Base-by-base conservation (phyloP, 345 rosid genomes). In the Rhizophora apiculata region DNA sequence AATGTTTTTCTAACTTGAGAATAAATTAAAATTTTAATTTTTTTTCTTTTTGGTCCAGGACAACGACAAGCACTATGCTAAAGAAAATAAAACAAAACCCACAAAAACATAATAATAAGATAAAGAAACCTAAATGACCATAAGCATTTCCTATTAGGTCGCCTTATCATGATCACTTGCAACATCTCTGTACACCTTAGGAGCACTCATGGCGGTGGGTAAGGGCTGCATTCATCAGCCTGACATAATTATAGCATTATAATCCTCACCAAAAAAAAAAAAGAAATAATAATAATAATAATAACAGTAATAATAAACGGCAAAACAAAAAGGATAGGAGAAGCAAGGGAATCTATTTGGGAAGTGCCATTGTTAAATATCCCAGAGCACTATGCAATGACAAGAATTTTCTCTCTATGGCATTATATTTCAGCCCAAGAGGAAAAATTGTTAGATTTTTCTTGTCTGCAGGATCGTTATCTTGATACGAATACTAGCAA, bases 191-290 rank as follows among this genome's bases (percentile, higher is more conserved):
- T n/a, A 60, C 39, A 16, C 20, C 11, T 21, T 34, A 21, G n/a
- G n/a, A n/a, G 20, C 9, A 61, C 15, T 13, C n/a, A 24, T 24
- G 24, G 21, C 2, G 31, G 19, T 10, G 13, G 43, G 0, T 20
- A 20, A 26, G 43, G 22, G 37, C 62, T 36, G 63, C 69, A 27
- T 64, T 65, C 70, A 58, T 72, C 70, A 65, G 16, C 36, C 60
- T 72, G 75, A 72, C 75, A 49, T 58, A 65, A 34, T 66, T 19
- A 52, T 36, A 18, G 51, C 60, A 27, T 34, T 19, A 29, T 20
- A 22, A 39, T 27, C 26, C 15, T 22, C 20, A 49, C 18, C 24
- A 24, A 24, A 24, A 24, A 24, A n/a, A n/a, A n/a, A n/a, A n/a
- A n/a, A n/a, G n/a, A n/a, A n/a, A n/a, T n/a, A n/a, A n/a, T n/a